Conservation (phyloP, 306 rosid genomes). For the Lathyrus sativus region DNA sequence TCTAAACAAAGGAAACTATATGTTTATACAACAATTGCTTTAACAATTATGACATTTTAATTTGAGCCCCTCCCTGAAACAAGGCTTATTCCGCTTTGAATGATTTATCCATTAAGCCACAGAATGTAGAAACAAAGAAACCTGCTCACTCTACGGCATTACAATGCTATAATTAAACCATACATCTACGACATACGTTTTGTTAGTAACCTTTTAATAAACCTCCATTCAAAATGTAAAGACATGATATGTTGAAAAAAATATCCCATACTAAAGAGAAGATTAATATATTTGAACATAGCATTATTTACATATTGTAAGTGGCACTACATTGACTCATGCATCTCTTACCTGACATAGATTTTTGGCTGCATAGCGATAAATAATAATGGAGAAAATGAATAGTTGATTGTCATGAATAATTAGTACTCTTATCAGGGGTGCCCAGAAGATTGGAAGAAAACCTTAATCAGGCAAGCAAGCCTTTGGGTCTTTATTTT, state of each 20-base stretch:
- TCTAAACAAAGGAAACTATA: no score
- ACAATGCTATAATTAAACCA: no score
- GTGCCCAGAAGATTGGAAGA: slow-evolving; percentile 14
- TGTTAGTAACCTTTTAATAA: slow-evolving; percentile 40
- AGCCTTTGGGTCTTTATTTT: not conserved
- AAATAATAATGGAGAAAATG: slow-evolving; percentile 37
- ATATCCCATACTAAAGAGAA: slow-evolving; percentile 29
- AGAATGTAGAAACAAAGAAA: no score
- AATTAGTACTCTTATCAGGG: slow-evolving; percentile 8
- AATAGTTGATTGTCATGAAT: not conserved
- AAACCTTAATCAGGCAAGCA: slow-evolving; percentile 15
- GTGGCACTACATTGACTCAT: slow-evolving; percentile 93
- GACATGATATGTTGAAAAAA: slow-evolving; percentile 35
- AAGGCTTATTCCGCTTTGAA: no score
- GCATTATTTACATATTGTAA: slow-evolving; percentile 39
- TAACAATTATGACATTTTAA: no score
- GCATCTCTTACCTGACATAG: slow-evolving; percentile 96
- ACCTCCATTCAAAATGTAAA: slow-evolving; percentile 58
- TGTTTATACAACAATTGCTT: no score
- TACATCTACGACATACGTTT: no score
- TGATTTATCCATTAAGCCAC: no score
- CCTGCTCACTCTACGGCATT: no score
- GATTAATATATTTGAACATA: slow-evolving; percentile 32
- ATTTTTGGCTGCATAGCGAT: slow-evolving; percentile 74
- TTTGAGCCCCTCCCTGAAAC: no score